Percentiles rank a stretch among this genome's conserved stretches.
Conservation (phyloP, 352 stramenopile species). For the Phytophthora europaea region DNA sequence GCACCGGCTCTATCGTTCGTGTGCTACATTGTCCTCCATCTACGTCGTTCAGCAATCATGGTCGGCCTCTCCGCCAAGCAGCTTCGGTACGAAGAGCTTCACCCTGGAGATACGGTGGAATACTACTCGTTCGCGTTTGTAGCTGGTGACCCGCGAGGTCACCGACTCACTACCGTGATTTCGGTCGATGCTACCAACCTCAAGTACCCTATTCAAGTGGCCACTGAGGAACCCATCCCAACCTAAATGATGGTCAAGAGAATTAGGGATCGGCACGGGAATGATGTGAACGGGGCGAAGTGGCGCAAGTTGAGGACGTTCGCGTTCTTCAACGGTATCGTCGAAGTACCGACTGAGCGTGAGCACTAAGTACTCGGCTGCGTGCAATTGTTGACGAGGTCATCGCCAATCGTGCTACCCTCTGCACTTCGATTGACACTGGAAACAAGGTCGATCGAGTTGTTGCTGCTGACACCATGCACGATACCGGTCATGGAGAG, state of each 20-base stretch:
- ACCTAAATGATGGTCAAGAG: not conserved
- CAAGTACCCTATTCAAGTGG: not conserved
- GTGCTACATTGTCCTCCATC: too few relatives aligned
- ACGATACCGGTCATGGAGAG: too few relatives aligned
- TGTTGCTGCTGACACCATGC: too few relatives aligned
- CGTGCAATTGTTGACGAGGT: not conserved
- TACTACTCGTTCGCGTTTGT: not conserved
- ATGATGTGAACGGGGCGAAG: not conserved
- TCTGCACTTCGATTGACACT: not conserved
- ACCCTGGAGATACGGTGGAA: not conserved
- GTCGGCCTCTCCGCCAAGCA: not conserved
- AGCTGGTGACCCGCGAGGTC: not conserved
- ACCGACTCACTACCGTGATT: not conserved
- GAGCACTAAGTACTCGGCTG: not conserved
- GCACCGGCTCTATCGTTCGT: too few relatives aligned
- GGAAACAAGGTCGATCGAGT: too few relatives aligned
- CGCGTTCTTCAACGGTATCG: not conserved
- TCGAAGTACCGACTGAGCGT: not conserved
- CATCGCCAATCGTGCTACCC: not conserved
- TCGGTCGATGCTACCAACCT: not conserved
- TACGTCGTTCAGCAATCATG: not conserved
- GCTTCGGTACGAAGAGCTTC: not conserved
- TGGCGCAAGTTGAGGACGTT: not conserved
- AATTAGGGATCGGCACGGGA: not conserved
- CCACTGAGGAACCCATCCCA: not conserved